Base-by-base conservation (phyloP, 176 grass and related monocot species). In the Cenchrus americanus region DNA sequence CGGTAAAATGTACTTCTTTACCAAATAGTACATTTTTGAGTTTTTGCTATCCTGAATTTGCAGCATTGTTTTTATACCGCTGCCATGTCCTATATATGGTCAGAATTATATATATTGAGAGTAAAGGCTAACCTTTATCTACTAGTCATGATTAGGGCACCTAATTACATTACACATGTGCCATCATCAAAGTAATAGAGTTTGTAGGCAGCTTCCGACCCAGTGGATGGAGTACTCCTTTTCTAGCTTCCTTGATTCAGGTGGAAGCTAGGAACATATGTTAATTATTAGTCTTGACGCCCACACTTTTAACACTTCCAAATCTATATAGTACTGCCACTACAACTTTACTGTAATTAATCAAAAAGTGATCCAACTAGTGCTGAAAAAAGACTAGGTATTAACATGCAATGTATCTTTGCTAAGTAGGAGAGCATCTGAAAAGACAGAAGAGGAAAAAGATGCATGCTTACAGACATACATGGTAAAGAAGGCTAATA, bases 211-310 rank as follows among this genome's bases (percentile, higher is more conserved):
- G 27, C 14, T 82, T 76, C 51, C 47, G 52, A 6, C 7, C 53
- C 34, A 8, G 9, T 13, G 0, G 44, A 69, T 46, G 3, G 48
- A 59, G 43, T 55, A 27, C 74, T 78, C 46, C 69, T 78, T 86
- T 82, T 86, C 0, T 64, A 81, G 82, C 46, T 89, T 17, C 88
- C 83, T 89, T 89, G 77, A 86, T 86, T 89, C 88, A 30, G 72
- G 78, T 78, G 88, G 78, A 86, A 89, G 78, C 78, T 81, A 81
- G 78, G 83, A 89, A 86, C 72, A 81, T 77, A 60, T 66, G 47
- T 66, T 58, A 63, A 32, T 37, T 37, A 37, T 37, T 37, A 37
- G 34, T 65, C 71, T 70, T 81, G 78, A 30, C n/a, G 52, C 46
- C 76, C 3, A 42, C 46, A 52, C 82, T 89, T 86, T 55, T 37